phyloP scores from a whole-genome alignment of 495 filamentous ascomycete genomes.

The Tuber melanosporum region DNA sequence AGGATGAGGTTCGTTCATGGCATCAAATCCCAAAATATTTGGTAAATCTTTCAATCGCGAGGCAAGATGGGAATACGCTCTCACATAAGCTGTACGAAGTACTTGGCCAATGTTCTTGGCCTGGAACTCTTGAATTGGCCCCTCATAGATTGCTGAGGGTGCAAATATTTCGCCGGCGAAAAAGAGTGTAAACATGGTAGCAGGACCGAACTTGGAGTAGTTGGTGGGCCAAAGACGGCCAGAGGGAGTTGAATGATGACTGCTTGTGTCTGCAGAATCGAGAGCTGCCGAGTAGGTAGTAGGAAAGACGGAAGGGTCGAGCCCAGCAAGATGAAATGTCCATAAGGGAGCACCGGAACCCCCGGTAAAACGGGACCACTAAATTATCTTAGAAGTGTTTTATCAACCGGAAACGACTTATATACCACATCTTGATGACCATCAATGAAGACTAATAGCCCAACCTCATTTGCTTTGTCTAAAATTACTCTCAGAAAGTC shows the following conservation, averaged over 20 bases:
- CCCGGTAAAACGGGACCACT: constrained; percentile 69
- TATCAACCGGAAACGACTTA: constrained; percentile 8
- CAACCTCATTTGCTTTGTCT: constrained; percentile 59
- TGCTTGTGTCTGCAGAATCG: constrained; percentile 20
- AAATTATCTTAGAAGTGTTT: not conserved
- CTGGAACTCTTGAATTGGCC: constrained; percentile 43
- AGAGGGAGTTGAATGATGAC: constrained; percentile 32
- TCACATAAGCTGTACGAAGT: constrained; percentile 60
- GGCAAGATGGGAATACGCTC: constrained; percentile 55
- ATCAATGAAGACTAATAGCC: constrained; percentile 69
- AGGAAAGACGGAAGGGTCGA: constrained; percentile 58
- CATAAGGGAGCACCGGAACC: constrained; percentile 69
- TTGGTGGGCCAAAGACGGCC: constrained; percentile 41
- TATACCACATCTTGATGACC: constrained; percentile 71
- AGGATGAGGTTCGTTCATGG: constrained; percentile 61
- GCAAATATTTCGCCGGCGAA: constrained; percentile 69
- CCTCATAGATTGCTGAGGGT: constrained; percentile 59
- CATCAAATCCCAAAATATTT: constrained; percentile 63
- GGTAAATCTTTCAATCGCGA: constrained; percentile 21
- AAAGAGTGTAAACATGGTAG: constrained; percentile 90
- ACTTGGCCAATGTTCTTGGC: constrained; percentile 70
- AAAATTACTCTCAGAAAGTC: constrained; percentile 59
- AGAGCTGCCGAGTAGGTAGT: constrained; percentile 46
- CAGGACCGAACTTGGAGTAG: constrained; percentile 64
- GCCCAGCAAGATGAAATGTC: constrained; percentile 65